Conservation (phyloP, 768 basidiomycete species). For the Termitomyces sp. region DNA sequence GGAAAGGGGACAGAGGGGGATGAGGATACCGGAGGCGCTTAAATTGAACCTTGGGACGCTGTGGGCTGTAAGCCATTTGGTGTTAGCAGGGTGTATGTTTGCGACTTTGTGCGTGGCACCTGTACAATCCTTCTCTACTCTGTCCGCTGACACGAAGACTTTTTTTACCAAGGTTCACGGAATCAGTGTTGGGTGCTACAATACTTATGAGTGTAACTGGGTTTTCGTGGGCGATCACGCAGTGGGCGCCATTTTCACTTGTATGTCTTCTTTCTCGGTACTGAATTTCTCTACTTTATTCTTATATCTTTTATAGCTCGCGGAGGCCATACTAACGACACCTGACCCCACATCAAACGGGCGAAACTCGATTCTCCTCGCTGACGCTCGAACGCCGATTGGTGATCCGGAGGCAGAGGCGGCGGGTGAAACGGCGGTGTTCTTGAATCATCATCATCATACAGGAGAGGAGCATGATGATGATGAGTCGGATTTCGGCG, state of each 20-base stretch:
- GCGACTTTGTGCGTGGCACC: slow-evolving; percentile 67
- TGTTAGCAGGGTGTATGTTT: slow-evolving; percentile 76
- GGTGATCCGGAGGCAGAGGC: slow-evolving; percentile 27
- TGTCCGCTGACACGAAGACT: not conserved
- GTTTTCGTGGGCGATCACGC: slow-evolving; percentile 88
- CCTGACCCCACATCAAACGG: slow-evolving; percentile 31
- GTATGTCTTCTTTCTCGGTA: slow-evolving; percentile 35
- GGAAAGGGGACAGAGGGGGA: not conserved
- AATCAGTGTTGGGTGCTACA: slow-evolving; percentile 66
- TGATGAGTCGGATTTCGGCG: slow-evolving; percentile 4
- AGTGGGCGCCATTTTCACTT: slow-evolving; percentile 91
- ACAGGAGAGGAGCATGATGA: not conserved
- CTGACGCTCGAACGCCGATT: slow-evolving; percentile 37
- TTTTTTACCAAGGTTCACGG: slow-evolving; percentile 51
- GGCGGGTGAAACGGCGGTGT: slow-evolving; percentile 20
- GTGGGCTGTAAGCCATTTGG: slow-evolving; percentile 74
- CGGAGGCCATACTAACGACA: slow-evolving; percentile 78
- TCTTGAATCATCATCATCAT: slow-evolving; percentile 5
- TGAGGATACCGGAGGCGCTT: slow-evolving; percentile 34
- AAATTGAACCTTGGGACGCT: slow-evolving; percentile 62
- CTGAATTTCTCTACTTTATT: not conserved
- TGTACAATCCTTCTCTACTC: not conserved
- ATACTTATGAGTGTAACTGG: slow-evolving; percentile 75
- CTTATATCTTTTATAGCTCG: slow-evolving; percentile 46
- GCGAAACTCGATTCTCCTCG: slow-evolving; percentile 34